Evolutionary conservation across 768 basidiomycete genomes (phyloP).

Genomic region (Dacryopinax primogenitus): DNA sequence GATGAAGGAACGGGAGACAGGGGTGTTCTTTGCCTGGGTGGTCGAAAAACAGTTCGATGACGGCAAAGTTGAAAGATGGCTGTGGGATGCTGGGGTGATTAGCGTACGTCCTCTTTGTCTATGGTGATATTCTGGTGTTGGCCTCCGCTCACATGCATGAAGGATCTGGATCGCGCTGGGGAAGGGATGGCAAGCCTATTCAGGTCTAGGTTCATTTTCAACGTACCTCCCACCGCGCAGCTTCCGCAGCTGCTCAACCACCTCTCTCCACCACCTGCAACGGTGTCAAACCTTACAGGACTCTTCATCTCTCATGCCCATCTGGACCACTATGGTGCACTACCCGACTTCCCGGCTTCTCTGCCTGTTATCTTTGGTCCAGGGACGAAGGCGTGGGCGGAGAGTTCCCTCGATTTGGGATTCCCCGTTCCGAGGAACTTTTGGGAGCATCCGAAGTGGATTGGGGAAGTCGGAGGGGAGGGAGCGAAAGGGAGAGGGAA

Average conservation of each 20-base stretch:
- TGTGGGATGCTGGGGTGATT: conserved; percentile 21
- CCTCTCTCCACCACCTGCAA: neutral
- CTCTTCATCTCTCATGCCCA: neutral
- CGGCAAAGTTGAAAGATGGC: conserved; percentile 7
- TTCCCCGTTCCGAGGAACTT: neutral
- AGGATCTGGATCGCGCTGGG: neutral
- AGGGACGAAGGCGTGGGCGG: neutral
- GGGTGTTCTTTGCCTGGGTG: conserved; percentile 15
- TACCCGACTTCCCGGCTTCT: neutral
- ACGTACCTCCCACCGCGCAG: neutral
- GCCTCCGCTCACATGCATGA: neutral
- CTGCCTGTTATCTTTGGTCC: neutral
- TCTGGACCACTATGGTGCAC: neutral
- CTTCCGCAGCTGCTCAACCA: conserved; percentile 1
- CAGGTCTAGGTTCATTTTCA: neutral
- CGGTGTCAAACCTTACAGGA: neutral
- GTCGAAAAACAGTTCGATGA: conserved; percentile 18
- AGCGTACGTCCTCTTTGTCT: neutral
- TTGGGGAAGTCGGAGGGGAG: neutral
- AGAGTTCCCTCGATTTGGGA: neutral
- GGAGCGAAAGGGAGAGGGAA: neutral
- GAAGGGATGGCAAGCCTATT: neutral
- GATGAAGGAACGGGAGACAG: conserved; percentile 11
- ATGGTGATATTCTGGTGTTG: neutral
- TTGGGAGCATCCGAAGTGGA: neutral